These are phyloP conservation scores for Rhizopogon vesiculosus DNA, from an alignment of 768 basidiomycete species.

Conservation along the genomic window DNA sequence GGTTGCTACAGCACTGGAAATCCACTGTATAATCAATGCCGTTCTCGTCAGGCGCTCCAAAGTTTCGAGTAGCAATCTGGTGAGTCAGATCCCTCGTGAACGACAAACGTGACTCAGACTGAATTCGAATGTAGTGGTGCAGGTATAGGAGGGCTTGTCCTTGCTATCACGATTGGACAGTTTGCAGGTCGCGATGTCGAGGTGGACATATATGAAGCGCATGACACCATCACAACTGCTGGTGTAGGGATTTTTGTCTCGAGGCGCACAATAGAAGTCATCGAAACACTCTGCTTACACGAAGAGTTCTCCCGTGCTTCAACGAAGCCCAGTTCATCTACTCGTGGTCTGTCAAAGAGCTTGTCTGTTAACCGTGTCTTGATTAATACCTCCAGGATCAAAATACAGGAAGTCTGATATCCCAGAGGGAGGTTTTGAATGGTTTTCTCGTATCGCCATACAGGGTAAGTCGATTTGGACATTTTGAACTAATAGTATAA, in stretches of 20 bases:
- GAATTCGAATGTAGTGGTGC: not conserved
- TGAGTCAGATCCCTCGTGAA: not conserved
- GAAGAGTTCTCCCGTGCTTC: slow-evolving; percentile 25
- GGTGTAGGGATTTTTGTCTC: slow-evolving; percentile 44
- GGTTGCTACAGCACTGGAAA: not conserved
- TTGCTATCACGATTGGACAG: slow-evolving; percentile 33
- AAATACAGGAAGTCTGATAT: not conserved
- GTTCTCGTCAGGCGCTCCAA: not conserved
- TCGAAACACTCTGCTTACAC: slow-evolving; percentile 38
- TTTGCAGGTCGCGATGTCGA: slow-evolving; percentile 25
- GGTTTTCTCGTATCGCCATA: slow-evolving; percentile 11
- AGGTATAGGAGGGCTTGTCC: slow-evolving; percentile 7
- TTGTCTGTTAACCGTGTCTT: too few species aligned
- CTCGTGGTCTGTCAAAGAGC: slow-evolving; percentile 2
- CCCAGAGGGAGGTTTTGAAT: too few species aligned
- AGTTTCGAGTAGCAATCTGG: slow-evolving; percentile 3
- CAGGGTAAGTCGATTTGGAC: slow-evolving; percentile 13
- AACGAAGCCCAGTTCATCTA: slow-evolving; percentile 6
- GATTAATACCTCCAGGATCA: not conserved
- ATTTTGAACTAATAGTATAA: not conserved
- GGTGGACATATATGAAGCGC: slow-evolving; percentile 45
- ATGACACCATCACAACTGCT: slow-evolving; percentile 31
- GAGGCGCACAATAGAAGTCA: slow-evolving; percentile 41
- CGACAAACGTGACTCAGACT: not conserved
- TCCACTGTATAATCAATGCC: not conserved